phyloP scores from a whole-genome alignment of 2,329 filamentous ascomycete genomes.

The Neofusicoccum ribis region DNA sequence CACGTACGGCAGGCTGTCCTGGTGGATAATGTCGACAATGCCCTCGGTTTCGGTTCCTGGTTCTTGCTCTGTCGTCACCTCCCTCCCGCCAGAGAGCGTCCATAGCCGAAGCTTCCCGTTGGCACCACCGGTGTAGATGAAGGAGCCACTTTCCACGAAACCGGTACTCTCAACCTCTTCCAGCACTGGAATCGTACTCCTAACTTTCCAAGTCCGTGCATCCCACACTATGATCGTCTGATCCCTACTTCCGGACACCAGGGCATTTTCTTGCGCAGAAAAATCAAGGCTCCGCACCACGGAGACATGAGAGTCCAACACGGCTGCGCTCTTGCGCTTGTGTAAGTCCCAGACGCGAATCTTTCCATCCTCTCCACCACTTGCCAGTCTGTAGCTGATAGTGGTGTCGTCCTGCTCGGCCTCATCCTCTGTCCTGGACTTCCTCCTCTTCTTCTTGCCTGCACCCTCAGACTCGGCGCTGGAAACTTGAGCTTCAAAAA shows the following conservation, averaged over 20 bases:
- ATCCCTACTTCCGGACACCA: slow-evolving; percentile 86
- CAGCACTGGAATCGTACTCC: slow-evolving; percentile 77
- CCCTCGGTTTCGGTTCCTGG: slow-evolving; percentile 60
- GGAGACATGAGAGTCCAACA: slow-evolving; percentile 89
- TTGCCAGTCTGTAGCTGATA: slow-evolving; percentile 76
- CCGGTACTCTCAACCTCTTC: slow-evolving; percentile 84
- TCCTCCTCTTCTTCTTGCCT: slow-evolving; percentile 41
- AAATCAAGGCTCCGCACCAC: slow-evolving; percentile 88
- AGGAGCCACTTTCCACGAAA: slow-evolving; percentile 68
- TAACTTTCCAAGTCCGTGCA: slow-evolving; percentile 76
- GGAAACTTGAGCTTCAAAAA: slow-evolving; percentile 71
- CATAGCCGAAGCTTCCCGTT: slow-evolving; percentile 82
- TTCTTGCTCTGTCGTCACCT: slow-evolving; percentile 75
- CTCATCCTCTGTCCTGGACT: slow-evolving; percentile 46
- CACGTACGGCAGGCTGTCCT: slow-evolving; percentile 66
- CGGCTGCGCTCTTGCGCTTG: slow-evolving; percentile 74
- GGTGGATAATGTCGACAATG: slow-evolving; percentile 72
- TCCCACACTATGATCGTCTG: slow-evolving; percentile 96
- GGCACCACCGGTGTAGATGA: slow-evolving; percentile 83
- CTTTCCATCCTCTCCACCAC: slow-evolving; percentile 91
- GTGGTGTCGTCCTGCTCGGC: slow-evolving; percentile 48
- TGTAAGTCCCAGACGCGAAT: slow-evolving; percentile 89
- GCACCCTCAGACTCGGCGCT: slow-evolving; percentile 31
- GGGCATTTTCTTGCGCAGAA: slow-evolving; percentile 68
- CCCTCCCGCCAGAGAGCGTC: slow-evolving; percentile 73